Conservation (phyloP, 148 eudicot species). For the Vaccinium macrocarpon region DNA sequence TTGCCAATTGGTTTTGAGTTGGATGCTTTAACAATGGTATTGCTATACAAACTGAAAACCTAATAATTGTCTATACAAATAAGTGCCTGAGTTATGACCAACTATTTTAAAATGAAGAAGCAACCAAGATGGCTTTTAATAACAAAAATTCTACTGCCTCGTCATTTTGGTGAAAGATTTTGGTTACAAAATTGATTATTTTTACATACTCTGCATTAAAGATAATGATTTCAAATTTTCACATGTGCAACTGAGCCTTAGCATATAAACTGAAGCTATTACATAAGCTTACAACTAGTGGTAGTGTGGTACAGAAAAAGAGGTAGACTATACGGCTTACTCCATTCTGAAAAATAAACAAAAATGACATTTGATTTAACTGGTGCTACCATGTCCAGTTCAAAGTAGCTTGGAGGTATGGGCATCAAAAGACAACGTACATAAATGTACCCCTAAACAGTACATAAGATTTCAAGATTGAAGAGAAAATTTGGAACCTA, state of each 20-base stretch:
- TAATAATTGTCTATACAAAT: background rate
- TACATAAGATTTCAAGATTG: background rate
- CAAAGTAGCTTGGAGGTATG: background rate
- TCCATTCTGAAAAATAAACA: background rate
- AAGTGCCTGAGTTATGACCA: background rate
- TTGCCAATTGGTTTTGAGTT: no score
- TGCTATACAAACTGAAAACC: background rate
- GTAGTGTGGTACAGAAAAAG: background rate
- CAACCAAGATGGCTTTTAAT: background rate
- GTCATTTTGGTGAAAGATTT: background rate
- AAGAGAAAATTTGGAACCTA: slow-evolving; percentile 26
- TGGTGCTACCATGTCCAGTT: background rate
- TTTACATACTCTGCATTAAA: background rate
- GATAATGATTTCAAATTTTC: background rate
- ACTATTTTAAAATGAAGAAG: background rate
- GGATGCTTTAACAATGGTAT: background rate
- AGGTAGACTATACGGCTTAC: background rate
- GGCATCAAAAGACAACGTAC: background rate
- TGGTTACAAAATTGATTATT: background rate
- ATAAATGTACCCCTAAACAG: background rate
- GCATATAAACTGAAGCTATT: background rate
- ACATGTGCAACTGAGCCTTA: background rate
- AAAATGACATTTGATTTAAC: background rate
- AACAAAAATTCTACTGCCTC: background rate
- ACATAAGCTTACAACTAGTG: background rate